These are phyloP conservation scores for Pascua sp. DNA, from an alignment of 1,284 basidiomycete genomes.

Conservation along the genomic window DNA sequence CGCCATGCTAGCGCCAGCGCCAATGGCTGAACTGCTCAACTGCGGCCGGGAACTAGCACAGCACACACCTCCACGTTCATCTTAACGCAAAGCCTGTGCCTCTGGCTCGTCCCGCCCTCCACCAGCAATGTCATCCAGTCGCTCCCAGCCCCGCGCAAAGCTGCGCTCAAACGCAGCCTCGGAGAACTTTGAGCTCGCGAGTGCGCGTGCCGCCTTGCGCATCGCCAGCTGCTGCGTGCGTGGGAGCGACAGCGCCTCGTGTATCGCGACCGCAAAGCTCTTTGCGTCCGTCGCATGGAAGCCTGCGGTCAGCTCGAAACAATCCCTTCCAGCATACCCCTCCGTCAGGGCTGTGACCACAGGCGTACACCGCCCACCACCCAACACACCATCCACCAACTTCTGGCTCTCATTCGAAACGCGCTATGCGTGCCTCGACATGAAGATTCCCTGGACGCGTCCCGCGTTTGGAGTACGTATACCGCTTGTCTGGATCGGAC, in stretches of 20 bases:
- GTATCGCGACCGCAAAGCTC: slow-evolving; percentile 68
- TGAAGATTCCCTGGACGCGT: too few species aligned
- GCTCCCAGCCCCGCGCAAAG: slow-evolving; percentile 55
- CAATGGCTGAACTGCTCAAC: too few species aligned
- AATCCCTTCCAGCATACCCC: too few species aligned
- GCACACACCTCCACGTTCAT: too few species aligned
- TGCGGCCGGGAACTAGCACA: too few species aligned
- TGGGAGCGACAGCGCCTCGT: slow-evolving; percentile 62
- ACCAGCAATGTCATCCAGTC: slow-evolving; percentile 10
- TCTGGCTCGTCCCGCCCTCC: background rate
- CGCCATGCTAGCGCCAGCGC: too few species aligned
- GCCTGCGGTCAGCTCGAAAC: slow-evolving; percentile 52
- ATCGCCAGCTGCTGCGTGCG: slow-evolving; percentile 59
- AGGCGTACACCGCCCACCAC: too few species aligned
- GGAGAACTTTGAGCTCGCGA: slow-evolving; percentile 70
- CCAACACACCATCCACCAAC: background rate
- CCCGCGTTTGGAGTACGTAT: too few species aligned
- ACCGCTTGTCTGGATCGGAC: too few species aligned
- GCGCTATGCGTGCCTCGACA: too few species aligned
- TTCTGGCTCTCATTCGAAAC: too few species aligned
- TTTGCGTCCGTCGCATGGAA: slow-evolving; percentile 72
- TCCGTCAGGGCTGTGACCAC: too few species aligned
- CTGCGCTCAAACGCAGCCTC: slow-evolving; percentile 70
- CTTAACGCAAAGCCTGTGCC: background rate
- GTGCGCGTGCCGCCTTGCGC: slow-evolving; percentile 64